Evolutionary conservation across 192 early-diverging fungal genomes (phyloP), one percentile per base, ranked within the genome.

Genomic region (Kickxella alabastrina): DNA sequence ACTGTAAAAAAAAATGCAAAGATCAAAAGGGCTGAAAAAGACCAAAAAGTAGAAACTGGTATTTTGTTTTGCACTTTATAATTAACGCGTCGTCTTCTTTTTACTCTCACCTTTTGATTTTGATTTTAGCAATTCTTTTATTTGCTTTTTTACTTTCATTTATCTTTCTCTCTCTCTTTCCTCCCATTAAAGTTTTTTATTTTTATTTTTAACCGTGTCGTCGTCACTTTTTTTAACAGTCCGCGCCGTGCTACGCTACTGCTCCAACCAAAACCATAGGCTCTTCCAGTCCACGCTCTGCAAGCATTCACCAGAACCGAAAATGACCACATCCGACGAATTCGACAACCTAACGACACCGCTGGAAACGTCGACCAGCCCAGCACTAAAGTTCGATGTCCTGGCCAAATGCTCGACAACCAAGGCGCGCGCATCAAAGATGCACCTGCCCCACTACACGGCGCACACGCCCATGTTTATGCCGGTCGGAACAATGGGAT

Each of bases 401-500:
- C 58, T 85, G 46, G 87, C 88, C 2, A 77, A 59, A 39, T 92
- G 90, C 69, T 87, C 86, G n/a, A 87, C 82, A 17, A 88, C 87
- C 52, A 90, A 90, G 62, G 90, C 87, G 0, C 77, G 88, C 34
- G 84, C 83, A 1, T 79, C 86, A 8, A 62, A 81, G n/a, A 78
- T 92, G 58, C 81, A 75, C 15, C 66, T 92, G 43, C 90, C 90
- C 36, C 90, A 92, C 78, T 86, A 83, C 45, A 85, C 83, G 6
- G 88, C 88, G 21, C 82, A 84, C 46, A 85, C 85, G 22, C 90
- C 90, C 25, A 85, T 89, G 60, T 92, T 92, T 44, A 92, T 92
- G 90, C 90, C 90, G 2, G 90, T 92, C 24, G 90, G 84, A 8
- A 92, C 90, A 10, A 86, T 88, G 76, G 90, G 86, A 14, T 82